phyloP scores from a whole-genome alignment of 768 basidiomycete genomes.

The Lactifluus echinatus region DNA sequence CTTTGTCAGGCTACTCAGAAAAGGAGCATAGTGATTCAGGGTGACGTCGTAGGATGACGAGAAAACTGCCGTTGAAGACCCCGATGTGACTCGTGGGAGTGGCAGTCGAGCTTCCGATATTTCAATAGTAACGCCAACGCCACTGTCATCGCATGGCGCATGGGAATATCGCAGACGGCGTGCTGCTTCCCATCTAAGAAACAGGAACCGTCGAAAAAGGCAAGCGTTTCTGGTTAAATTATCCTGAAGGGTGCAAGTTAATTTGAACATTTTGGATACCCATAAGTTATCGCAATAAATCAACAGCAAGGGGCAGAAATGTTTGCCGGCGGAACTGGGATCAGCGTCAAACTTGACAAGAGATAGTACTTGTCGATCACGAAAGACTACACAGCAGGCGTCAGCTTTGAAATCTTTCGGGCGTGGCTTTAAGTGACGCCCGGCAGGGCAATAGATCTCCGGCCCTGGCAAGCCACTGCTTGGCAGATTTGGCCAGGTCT shows the following conservation, averaged over 20 bases:
- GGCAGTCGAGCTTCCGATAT: too few species aligned
- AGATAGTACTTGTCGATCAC: not conserved
- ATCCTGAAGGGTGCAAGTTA: not conserved
- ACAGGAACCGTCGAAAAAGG: not conserved
- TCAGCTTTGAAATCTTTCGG: too few species aligned
- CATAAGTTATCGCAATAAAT: not conserved
- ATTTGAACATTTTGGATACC: too few species aligned
- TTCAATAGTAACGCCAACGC: too few species aligned
- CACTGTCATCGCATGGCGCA: conserved; percentile 1
- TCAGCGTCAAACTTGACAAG: not conserved
- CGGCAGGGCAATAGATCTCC: not conserved
- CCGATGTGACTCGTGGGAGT: not conserved
- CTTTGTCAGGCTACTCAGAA: not conserved
- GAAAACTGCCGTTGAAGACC: not conserved
- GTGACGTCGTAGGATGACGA: not conserved
- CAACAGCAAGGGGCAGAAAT: not conserved
- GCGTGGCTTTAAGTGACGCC: not conserved
- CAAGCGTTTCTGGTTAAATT: not conserved
- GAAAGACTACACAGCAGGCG: too few species aligned
- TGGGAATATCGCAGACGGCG: not conserved
- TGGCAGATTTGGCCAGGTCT: not conserved
- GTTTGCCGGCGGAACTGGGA: not conserved
- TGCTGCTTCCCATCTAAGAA: not conserved
- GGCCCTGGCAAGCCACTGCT: not conserved
- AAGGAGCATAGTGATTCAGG: not conserved